phyloP scores from a whole-genome alignment of 2,329 filamentous ascomycete species.

The Exophiala calicioides region DNA sequence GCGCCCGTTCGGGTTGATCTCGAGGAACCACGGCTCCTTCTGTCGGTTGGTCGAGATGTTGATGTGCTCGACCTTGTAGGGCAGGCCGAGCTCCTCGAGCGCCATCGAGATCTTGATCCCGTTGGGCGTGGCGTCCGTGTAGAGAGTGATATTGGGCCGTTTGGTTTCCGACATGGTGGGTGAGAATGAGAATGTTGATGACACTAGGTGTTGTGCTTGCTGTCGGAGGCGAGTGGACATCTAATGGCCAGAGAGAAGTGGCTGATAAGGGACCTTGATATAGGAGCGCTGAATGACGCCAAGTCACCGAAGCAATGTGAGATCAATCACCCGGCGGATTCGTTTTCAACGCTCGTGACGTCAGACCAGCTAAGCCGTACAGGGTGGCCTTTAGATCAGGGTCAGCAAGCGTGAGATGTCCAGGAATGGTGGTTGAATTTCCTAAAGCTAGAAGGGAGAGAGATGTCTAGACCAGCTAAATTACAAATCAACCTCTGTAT shows the following conservation, averaged over 20 bases:
- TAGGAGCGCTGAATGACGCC: background rate
- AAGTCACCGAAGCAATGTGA: too few species aligned
- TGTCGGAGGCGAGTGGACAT: conserved; percentile 21
- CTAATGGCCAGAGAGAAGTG: background rate
- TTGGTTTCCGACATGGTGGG: conserved; percentile 16
- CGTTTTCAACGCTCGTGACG: background rate
- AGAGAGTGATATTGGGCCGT: conserved; percentile 65
- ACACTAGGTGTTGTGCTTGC: conserved; percentile 16
- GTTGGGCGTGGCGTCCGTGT: conserved; percentile 82
- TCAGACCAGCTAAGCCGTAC: background rate
- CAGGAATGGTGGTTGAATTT: too few species aligned
- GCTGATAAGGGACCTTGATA: background rate
- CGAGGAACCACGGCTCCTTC: conserved; percentile 83
- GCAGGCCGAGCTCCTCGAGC: conserved; percentile 73
- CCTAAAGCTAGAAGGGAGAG: too few species aligned
- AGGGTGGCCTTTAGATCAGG: too few species aligned
- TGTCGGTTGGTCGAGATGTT: conserved; percentile 67
- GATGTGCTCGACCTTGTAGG: conserved; percentile 41
- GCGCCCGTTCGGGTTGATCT: conserved; percentile 90
- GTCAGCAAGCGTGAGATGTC: too few species aligned
- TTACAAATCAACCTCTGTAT: too few species aligned
- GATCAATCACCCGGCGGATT: too few species aligned
- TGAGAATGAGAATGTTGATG: too few species aligned
- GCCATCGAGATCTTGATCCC: conserved; percentile 87
- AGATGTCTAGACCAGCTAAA: too few species aligned